phyloP scores from a whole-genome alignment of 2,329 filamentous ascomycete genomes.

The Leptographium lundbergii region DNA sequence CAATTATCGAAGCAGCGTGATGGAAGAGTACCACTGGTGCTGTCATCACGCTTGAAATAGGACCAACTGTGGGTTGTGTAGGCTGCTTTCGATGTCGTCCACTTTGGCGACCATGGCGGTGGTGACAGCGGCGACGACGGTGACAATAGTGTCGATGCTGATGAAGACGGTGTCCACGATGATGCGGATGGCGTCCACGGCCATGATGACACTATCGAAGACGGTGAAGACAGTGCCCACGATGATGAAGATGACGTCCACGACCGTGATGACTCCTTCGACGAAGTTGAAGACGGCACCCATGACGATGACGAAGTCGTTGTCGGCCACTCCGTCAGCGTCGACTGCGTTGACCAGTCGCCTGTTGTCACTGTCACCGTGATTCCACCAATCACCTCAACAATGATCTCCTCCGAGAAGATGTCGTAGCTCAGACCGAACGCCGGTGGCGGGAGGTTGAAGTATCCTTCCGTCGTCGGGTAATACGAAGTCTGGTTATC shows the following conservation, averaged over 20 bases:
- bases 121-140: background rate
- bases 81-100: too few relatives aligned
- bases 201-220: background rate
- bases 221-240: background rate
- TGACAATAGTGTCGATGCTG: background rate
- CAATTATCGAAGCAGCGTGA: conserved; percentile 39
- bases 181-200: conserved; percentile 1
- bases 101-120: too few relatives aligned
- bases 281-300: conserved; percentile 1
- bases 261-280: too few relatives aligned
- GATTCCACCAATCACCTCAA: conserved; percentile 21
- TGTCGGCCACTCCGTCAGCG: conserved; percentile 26
- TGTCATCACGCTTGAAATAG: conserved; percentile 27
- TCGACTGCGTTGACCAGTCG: conserved; percentile 40
- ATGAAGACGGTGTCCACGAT: background rate
- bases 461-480: conserved; percentile 43
- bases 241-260: conserved; percentile 1
- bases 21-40: conserved; percentile 21
- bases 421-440: conserved; percentile 54
- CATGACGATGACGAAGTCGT: conserved; percentile 2
- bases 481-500: conserved; percentile 35
- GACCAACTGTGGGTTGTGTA: background rate
- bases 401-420: conserved; percentile 33
- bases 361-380: conserved; percentile 35
- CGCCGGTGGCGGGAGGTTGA: conserved; percentile 47